Evolutionary conservation across 148 eudicot genomes (phyloP), one percentile per base, ranked within the genome.

Genomic region (Amaranthus palmeri): DNA sequence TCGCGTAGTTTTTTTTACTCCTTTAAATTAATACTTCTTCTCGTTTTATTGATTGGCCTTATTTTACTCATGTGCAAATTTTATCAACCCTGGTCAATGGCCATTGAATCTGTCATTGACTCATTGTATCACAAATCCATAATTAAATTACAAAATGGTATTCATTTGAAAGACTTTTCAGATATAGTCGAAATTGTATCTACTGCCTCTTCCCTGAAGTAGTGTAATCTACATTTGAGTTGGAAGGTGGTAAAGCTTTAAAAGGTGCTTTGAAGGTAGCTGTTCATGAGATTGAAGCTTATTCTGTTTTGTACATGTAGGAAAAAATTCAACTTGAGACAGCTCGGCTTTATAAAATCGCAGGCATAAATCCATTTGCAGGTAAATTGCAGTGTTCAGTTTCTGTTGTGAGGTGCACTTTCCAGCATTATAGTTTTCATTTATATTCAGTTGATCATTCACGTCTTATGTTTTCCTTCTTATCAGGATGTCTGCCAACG

Each of bases 351-450:
- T 91, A 93, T 80, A 93, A 91, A 79, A 79, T 91, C 52, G 98
- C 97, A 59, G 96, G 92, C 65, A 86, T 93, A 67, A 93, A 93
- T 77, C 98, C 98, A 58, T 68, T 93, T 59, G 98, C 98, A 74
- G 98, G 98, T 93, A 83, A 68, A 25, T 58, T 65, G 40, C 56
- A 10, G 17, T 41, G 49, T 70, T 18, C 40, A 42, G 14, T 18
- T 56, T 64, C 41, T 57, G 51, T 25, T 8, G 14, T 8, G 40
- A 14, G 44, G 51, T 44, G 42, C 44, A 5, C 13, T 9, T 43
- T 65, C 2, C 10, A 49, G 65, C 10, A 10, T 17, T 43, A 6
- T 13, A 10, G 44, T 17, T 12, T 64, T 10, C 55, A 41, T 40
- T 45, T 57, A 12, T 69, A 11, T 68, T 75, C 10, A 11, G 18